A percentile compares a stretch with the other conserved stretches of the same genome.
phyloP scores from a whole-genome alignment of 768 basidiomycete genomes.

The Erythrobasidium yunnanense region DNA sequence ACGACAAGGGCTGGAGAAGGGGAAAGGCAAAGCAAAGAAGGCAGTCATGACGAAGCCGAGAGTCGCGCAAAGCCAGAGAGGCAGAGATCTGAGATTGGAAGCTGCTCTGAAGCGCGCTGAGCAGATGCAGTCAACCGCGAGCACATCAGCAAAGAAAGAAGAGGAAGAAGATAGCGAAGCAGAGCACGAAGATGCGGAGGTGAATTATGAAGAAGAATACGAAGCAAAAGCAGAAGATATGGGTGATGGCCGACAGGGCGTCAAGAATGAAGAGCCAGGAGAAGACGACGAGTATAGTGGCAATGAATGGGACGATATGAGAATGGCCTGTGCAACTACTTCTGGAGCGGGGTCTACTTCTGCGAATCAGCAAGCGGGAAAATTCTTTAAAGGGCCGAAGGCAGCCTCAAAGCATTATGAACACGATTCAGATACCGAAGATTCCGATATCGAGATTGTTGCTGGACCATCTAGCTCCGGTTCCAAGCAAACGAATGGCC shows the following conservation, averaged over 20 bases:
- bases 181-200: not conserved
- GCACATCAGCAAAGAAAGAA: not conserved
- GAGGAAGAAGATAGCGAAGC: not conserved
- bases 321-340: not conserved
- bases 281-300: not conserved
- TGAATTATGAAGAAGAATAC: constrained; percentile 1
- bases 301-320: constrained; percentile 16
- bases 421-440: too few species aligned
- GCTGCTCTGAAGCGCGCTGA: not conserved
- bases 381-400: too few species aligned
- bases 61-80: constrained; percentile 20
- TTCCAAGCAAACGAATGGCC: too few species aligned
- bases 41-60: constrained; percentile 2
- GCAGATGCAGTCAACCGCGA: not conserved
- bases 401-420: too few species aligned
- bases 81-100: constrained; percentile 11
- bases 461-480: too few species aligned
- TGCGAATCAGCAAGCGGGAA: too few species aligned
- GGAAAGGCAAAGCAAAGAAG: not conserved
- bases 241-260: not conserved
- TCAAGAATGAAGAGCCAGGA: not conserved
- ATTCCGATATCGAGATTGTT: too few species aligned
- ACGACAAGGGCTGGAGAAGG: constrained; percentile 4
- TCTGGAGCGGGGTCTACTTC: too few species aligned
- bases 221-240: constrained; percentile 16